phyloP scores from a whole-genome alignment of 768 basidiomycete genomes.

The Butyriboletus loyo region DNA sequence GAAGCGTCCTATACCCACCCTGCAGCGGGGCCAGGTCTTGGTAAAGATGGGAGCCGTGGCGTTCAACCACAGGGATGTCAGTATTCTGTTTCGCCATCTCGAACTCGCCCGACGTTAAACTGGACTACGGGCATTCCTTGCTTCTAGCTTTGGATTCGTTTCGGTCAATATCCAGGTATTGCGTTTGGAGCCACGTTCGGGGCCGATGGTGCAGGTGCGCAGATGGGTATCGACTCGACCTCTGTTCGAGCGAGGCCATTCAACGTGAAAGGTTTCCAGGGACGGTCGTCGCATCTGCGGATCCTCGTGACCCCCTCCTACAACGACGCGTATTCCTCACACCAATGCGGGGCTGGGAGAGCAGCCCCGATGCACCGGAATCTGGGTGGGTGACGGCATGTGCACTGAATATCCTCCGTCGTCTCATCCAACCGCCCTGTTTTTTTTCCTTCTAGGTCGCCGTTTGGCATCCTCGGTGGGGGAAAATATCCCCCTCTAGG shows the following conservation, averaged over 20 bases:
- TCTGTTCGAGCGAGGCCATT: background rate
- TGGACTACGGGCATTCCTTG: background rate
- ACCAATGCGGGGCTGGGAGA: conserved; percentile 76
- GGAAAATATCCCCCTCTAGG: conserved; percentile 52
- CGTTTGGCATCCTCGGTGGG: conserved; percentile 70
- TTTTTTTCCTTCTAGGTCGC: conserved; percentile 24
- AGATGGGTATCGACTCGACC: background rate
- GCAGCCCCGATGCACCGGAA: conserved; percentile 63
- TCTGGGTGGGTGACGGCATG: conserved; percentile 48
- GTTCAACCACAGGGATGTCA: conserved; percentile 77
- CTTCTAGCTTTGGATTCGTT: conserved; percentile 68
- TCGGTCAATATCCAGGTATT: conserved; percentile 65
- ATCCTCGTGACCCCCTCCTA: conserved; percentile 53
- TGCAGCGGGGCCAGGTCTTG: conserved; percentile 57
- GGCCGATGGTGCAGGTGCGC: conserved; percentile 69
- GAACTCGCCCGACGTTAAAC: background rate
- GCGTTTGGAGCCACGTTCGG: conserved; percentile 59
- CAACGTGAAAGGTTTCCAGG: conserved; percentile 39
- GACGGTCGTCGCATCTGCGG: conserved; percentile 55
- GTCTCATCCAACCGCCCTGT: background rate
- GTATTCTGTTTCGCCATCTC: conserved; percentile 1
- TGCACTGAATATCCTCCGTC: background rate
- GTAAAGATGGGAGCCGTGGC: conserved; percentile 67
- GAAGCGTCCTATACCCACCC: conserved; percentile 44
- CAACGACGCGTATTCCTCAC: conserved; percentile 69